Evolutionary conservation across 75 land plant genomes (phyloP), one percentile per base, ranked within the genome.

Genomic region (Chamaecyparis obtusa): DNA sequence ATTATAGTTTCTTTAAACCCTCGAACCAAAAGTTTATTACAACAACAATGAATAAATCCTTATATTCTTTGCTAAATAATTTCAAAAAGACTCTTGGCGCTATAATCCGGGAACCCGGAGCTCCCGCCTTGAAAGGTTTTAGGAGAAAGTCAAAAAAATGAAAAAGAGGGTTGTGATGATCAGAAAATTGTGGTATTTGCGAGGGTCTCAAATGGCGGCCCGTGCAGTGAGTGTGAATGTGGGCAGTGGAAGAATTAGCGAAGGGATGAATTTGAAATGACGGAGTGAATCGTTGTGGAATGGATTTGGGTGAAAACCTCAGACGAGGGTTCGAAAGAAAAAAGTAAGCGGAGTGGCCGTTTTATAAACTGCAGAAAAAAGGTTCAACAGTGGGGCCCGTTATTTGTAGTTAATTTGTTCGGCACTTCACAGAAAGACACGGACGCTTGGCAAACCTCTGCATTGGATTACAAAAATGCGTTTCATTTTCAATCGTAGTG

Each of bases 1-100:
- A 95, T 95, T 41, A 16, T 36, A 27, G 21, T 54, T 78, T 32
- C 85, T 84, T 84, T 24, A 16, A 19, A 35, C 85, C 85, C 39
- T 35, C 48, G 46, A 78, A 81, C n/a, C 21, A 46, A n/a, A n/a
- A 81, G 48, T 81, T 43, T 37, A 44, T 44, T 46, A n/a, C 19
- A 39, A 41, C 11, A 81, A 81, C 14, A n/a, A 64, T n/a, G 48
- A 46, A 81, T 46, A 46, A 3, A 10, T 24, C 30, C 48, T 81
- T 44, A 27, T 44, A 21, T 81, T 46, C 83, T 81, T 32, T n/a
- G 33, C 54, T 33, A 27, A 46, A 46, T 49, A 46, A 81, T 81
- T 27, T 74, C 55, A 64, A 74, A 74, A 74, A 74, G 36, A 33
- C 14, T 74, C 37, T 74, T 74, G 76, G 76, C 76, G 36, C 76